Percentiles rank a stretch among this genome's conserved stretches.
Evolutionary conservation across 768 basidiomycete species (phyloP).

Genomic region (Trichaptum fuscoviolaceum): DNA sequence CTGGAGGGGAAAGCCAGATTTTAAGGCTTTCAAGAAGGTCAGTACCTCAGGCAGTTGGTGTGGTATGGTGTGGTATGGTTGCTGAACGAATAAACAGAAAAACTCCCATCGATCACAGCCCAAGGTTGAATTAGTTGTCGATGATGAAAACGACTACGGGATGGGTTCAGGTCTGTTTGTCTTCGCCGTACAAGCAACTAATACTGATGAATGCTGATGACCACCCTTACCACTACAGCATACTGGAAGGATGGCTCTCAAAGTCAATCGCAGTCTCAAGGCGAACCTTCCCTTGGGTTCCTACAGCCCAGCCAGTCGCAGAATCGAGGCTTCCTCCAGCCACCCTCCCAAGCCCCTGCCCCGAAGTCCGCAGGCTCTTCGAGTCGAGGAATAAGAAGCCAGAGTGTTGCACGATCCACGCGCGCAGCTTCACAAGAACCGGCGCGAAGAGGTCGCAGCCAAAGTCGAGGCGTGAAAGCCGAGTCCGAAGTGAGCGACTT

Average conservation of each 20-base stretch:
- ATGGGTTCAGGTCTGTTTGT: slow-evolving; percentile 42
- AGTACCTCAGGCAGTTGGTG: slow-evolving; percentile 10
- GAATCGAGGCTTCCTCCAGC: slow-evolving; percentile 17
- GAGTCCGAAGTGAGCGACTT: neutral
- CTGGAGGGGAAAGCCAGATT: slow-evolving; percentile 56
- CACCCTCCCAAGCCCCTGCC: slow-evolving; percentile 13
- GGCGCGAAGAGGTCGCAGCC: slow-evolving; percentile 16
- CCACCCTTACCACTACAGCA: slow-evolving; percentile 27
- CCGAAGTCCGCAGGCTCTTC: slow-evolving; percentile 22
- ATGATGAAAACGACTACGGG: slow-evolving; percentile 49
- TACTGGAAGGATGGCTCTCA: slow-evolving; percentile 46
- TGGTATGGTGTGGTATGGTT: neutral
- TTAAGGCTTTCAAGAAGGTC: slow-evolving; percentile 80
- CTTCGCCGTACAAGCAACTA: neutral
- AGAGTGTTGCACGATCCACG: slow-evolving; percentile 10
- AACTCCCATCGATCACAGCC: slow-evolving; percentile 19
- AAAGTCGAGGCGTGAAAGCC: neutral
- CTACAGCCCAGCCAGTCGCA: slow-evolving; percentile 17
- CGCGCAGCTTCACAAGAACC: slow-evolving; percentile 4
- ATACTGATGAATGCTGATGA: slow-evolving; percentile 2
- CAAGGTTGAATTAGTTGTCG: slow-evolving; percentile 47
- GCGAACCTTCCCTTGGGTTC: slow-evolving; percentile 14
- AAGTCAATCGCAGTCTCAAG: slow-evolving; percentile 21
- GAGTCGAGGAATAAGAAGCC: slow-evolving; percentile 39
- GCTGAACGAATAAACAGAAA: slow-evolving; percentile 22